Evolutionary conservation across 164 flowering plant species (phyloP), one percentile per base, ranked within the genome.

Genomic region (Chimonanthus salicifolius): DNA sequence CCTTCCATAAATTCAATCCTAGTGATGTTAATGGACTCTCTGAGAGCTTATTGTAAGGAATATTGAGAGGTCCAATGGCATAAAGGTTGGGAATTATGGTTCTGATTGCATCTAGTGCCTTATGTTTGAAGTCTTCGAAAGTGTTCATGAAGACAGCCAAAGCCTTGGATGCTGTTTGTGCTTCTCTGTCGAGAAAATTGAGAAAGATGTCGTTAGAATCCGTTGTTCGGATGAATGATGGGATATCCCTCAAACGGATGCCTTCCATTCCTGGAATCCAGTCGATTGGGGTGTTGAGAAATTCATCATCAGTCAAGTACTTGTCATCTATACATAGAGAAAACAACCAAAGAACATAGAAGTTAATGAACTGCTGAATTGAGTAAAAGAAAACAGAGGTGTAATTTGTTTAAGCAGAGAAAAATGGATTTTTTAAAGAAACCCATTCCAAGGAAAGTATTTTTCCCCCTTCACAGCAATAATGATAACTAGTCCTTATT

Each of bases 1-100:
- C 88, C 68, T 67, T 81, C 91, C 91, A 88, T 2, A 88, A 73
- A 67, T 75, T 88, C 0, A 84, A 81, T 4, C 78, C 74, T 3
- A 85, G 33, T 7, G 75, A 74, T 3, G 73, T 76, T 10, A 72
- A 9, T 0, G 64, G 62, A 13, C 65, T 45, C 6, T 58, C 15
- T 5, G 74, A 64, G 0, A 62, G 3, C 21, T 75, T 75, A 4
- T 67, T 13, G 33, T 8, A 11, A 45, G 80, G 76, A 67, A 69
- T 21, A 4, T 72, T 46, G 45, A 76, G 18, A 15, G 78, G 74
- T 44, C 78, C 78, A 7, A 76, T 16, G 6, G 74, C 6, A 49
- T 71, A 58, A 16, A 71, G 4, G n/a, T 33, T 21, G 3, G 74
- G 67, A 7, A 76, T 33, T 20, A 50, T 65, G 46, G n/a, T 13